Base-by-base conservation (phyloP, 768 basidiomycete species). In the Calocybe cyanea region DNA sequence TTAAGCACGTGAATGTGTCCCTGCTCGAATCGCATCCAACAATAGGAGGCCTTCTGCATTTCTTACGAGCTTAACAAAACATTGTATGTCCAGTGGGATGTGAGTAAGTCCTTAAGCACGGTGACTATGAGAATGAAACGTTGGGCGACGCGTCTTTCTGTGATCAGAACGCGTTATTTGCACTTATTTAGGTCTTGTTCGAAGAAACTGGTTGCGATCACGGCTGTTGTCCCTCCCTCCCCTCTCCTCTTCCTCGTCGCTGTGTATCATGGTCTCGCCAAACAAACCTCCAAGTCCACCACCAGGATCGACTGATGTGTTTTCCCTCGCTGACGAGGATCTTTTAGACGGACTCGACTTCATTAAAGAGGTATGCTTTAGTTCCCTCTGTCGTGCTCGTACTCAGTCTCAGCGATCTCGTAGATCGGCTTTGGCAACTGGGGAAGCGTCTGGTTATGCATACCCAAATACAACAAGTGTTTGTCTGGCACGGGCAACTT, bases 381-480 rank as follows among this genome's bases (percentile, higher is more conserved):
- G 25, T 38, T n/a, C 38, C 39, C 52, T 40, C 30, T 37, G 31
- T 53, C 41, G n/a, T n/a, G n/a, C 35, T 30, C 25, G 18, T 28
- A 39, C 38, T 14, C 18, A 18, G 18, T 38, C 23, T 33, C 18
- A 45, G 24, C 35, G 2, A 44, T 23, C 33, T 30, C 7, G n/a
- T 48, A 92, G 87, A 86, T 92, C 69, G 91, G 91, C 24, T 90
- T 78, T 60, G 91, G 92, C 34, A 93, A 92, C 68, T 95, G 92
- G 92, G 92, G 92, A 30, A 86, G 84, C 61, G 90, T 92, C 51
- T 92, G 87, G 89, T 66, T 87, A 53, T 87, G 84, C 59, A 69
- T 68, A 28, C 81, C 83, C 49, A 87, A 80, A 64, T 70, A 70
- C 18, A 63, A 62, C 46, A 55, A 64, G 7, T 56, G 60, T 38